These are phyloP conservation scores for Melastoma candidum DNA, from an alignment of 441 rosid genomes.

Conservation along the genomic window DNA sequence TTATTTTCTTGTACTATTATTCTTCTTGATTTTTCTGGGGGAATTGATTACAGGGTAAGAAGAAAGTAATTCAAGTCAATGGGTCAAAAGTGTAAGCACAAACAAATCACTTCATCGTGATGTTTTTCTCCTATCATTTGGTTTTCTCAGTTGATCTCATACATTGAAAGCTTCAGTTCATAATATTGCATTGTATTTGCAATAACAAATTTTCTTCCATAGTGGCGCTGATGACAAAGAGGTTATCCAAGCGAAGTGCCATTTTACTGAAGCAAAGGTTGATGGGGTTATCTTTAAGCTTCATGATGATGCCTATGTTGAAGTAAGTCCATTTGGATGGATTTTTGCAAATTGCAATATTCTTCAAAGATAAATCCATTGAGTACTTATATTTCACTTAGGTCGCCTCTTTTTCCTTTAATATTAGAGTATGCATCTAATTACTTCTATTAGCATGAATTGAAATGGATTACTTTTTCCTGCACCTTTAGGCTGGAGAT, in stretches of 20 bases:
- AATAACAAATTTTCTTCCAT: neutral
- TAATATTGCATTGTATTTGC: too few relatives aligned
- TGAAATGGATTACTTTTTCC: neutral
- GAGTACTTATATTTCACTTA: neutral
- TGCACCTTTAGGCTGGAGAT: slow-evolving; percentile 31
- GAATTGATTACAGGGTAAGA: slow-evolving; percentile 4
- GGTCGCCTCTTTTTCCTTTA: neutral
- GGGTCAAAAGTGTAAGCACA: slow-evolving; percentile 6
- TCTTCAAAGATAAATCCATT: neutral
- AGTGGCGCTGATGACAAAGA: slow-evolving; percentile 23
- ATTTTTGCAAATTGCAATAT: neutral
- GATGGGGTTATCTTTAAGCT: slow-evolving; percentile 29
- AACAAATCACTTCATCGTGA: neutral
- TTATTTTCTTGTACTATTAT: neutral
- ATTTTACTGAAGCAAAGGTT: slow-evolving; percentile 30
- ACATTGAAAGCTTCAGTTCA: neutral
- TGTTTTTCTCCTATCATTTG: neutral
- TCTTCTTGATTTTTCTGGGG: neutral
- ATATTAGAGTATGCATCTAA: neutral
- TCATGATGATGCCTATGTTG: slow-evolving; percentile 49
- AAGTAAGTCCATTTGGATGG: slow-evolving; percentile 20
- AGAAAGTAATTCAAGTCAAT: neutral
- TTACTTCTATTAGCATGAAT: neutral
- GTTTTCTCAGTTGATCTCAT: neutral
- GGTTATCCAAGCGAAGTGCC: slow-evolving; percentile 27